Percentiles rank a stretch among this genome's conserved stretches.
phyloP scores from a whole-genome alignment of 306 rosid genomes.

The Cyclanthera cordifolia region DNA sequence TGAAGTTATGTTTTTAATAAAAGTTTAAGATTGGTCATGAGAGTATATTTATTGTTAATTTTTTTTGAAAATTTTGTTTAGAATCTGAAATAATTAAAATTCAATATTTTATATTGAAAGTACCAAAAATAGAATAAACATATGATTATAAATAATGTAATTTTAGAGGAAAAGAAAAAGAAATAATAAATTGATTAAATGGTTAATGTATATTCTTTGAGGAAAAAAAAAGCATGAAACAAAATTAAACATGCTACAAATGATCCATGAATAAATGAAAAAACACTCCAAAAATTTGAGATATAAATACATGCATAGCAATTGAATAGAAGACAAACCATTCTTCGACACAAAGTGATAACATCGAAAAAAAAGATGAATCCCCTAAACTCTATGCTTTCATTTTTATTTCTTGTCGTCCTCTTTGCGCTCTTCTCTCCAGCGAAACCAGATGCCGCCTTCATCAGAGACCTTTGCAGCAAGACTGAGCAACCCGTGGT shows the following conservation, averaged over 20 bases:
- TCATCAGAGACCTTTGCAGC: not conserved
- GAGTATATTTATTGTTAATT: no score
- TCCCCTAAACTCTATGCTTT: not conserved
- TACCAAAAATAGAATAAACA: no score
- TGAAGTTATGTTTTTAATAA: no score
- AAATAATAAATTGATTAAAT: not conserved
- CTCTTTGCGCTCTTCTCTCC: not conserved
- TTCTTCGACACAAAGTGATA: not conserved
- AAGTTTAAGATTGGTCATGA: no score
- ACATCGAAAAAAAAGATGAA: not conserved
- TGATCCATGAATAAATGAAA: not conserved
- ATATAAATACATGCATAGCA: not conserved
- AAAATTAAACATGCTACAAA: not conserved
- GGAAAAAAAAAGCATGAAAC: not conserved
- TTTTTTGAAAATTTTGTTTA: no score
- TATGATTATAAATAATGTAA: no score
- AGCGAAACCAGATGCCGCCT: slow-evolving; percentile 2
- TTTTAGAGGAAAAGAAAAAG: no score
- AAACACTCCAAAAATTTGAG: not conserved
- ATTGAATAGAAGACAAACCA: not conserved
- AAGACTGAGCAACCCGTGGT: not conserved
- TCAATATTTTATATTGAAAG: no score
- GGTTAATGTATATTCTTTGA: not conserved
- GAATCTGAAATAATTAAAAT: no score
- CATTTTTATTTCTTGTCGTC: not conserved